These are phyloP conservation scores for Astragalus membranaceus DNA, from an alignment of 306 rosid species.

Conservation along the genomic window DNA sequence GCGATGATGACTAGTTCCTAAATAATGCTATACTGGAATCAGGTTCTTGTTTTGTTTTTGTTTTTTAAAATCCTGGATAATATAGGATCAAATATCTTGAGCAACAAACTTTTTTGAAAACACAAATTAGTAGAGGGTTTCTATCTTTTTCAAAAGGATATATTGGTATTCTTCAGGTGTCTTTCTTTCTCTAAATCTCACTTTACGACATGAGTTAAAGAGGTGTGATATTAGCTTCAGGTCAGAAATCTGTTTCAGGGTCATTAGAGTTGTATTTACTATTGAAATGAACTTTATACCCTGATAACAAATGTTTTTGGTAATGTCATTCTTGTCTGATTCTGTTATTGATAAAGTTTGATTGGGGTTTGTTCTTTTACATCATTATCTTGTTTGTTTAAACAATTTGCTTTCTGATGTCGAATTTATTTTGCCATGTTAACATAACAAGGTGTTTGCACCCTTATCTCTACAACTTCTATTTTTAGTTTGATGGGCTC, in stretches of 20 bases:
- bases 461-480: neutral
- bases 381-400: neutral
- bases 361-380: neutral
- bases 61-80: neutral
- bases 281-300: neutral
- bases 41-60: slow-evolving; percentile 19
- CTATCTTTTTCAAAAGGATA: neutral
- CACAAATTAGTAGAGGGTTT: neutral
- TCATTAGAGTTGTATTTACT: neutral
- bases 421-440: neutral
- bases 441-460: neutral
- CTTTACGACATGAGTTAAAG: neutral
- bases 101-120: neutral
- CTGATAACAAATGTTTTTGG: neutral
- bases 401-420: neutral
- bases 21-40: neutral
- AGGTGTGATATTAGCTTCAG: neutral
- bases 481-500: neutral
- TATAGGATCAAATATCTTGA: slow-evolving; percentile 1
- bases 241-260: neutral
- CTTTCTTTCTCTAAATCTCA: neutral
- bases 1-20: slow-evolving; percentile 22
- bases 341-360: neutral
- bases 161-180: neutral
- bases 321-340: neutral